Percentiles rank a stretch among this genome's conserved stretches.
Conservation (phyloP, 2,329 filamentous ascomycete genomes). For the Talaromyces sp. region DNA sequence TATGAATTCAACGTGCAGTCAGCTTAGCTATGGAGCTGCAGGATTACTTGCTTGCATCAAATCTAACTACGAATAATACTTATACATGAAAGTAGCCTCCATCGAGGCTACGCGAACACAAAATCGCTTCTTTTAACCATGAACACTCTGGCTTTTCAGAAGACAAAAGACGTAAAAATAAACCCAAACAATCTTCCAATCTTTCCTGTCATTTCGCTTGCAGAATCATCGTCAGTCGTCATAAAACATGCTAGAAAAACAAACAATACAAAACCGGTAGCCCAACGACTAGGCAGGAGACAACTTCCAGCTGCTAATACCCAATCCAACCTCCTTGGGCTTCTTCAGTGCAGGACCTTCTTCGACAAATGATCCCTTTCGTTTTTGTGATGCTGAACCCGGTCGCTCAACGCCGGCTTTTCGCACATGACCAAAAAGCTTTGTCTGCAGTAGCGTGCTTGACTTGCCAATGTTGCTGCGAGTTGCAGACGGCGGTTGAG, state of each 20-base stretch:
- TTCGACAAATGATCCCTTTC: constrained; percentile 36
- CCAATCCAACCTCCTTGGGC: constrained; percentile 51
- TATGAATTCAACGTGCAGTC: too few relatives aligned
- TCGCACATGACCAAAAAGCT: constrained; percentile 58
- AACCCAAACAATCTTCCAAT: not conserved
- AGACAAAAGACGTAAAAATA: not conserved
- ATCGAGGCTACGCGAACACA: not conserved
- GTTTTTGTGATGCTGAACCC: constrained; percentile 28
- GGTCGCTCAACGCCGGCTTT: constrained; percentile 47
- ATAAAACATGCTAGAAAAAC: not conserved
- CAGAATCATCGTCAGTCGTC: constrained; percentile 8
- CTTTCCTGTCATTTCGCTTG: not conserved
- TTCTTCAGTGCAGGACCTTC: constrained; percentile 44
- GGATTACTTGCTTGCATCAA: too few relatives aligned
- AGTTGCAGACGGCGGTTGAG: constrained; percentile 17
- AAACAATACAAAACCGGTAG: constrained; percentile 11
- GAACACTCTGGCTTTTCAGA: not conserved
- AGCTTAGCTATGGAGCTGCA: not conserved
- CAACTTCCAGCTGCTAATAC: constrained; percentile 45
- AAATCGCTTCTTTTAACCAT: not conserved
- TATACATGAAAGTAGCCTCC: not conserved
- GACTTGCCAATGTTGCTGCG: constrained; percentile 36
- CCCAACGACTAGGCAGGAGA: constrained; percentile 22
- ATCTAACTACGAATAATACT: not conserved
- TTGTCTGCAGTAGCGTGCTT: constrained; percentile 53